Conservation (phyloP, 2,329 filamentous ascomycete genomes). For the Penicillium sp. region DNA sequence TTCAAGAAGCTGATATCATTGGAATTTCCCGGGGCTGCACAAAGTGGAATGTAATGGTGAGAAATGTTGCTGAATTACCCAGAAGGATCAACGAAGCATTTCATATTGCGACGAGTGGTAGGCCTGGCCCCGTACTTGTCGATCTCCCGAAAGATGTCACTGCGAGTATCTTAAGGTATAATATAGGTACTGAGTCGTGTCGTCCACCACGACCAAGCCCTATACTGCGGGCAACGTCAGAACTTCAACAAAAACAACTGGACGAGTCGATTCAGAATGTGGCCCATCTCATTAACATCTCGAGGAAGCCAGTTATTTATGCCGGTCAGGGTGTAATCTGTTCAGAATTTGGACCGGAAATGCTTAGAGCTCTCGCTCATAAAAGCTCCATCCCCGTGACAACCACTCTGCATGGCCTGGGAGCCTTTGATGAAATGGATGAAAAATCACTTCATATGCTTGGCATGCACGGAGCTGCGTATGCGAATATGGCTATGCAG, state of each 20-base stretch:
- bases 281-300: slow-evolving; percentile 56
- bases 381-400: slow-evolving; percentile 88
- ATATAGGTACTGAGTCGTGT: no score
- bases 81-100: slow-evolving; percentile 92
- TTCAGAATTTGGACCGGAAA: slow-evolving; percentile 69
- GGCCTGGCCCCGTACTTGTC: slow-evolving; percentile 88
- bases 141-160: slow-evolving; percentile 94
- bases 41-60: slow-evolving; percentile 98
- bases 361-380: slow-evolving; percentile 77
- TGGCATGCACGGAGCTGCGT: slow-evolving; percentile 92
- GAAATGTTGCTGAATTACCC: slow-evolving; percentile 84
- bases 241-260: no score
- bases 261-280: no score
- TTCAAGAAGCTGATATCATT: slow-evolving; percentile 90
- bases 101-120: slow-evolving; percentile 87
- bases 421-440: slow-evolving; percentile 85
- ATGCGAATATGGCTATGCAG: slow-evolving; percentile 95
- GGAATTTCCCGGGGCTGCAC: slow-evolving; percentile 90
- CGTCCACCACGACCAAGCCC: no score
- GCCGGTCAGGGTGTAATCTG: slow-evolving; percentile 80
- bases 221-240: no score
- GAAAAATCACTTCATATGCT: slow-evolving; percentile 93
- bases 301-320: slow-evolving; percentile 86
- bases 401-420: slow-evolving; percentile 87
- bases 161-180: slow-evolving; percentile 65